Evolutionary conservation across 225 moss, liverwort and hornwort species (phyloP).

Genomic region (Bryoerythrophyllum caledonicum): DNA sequence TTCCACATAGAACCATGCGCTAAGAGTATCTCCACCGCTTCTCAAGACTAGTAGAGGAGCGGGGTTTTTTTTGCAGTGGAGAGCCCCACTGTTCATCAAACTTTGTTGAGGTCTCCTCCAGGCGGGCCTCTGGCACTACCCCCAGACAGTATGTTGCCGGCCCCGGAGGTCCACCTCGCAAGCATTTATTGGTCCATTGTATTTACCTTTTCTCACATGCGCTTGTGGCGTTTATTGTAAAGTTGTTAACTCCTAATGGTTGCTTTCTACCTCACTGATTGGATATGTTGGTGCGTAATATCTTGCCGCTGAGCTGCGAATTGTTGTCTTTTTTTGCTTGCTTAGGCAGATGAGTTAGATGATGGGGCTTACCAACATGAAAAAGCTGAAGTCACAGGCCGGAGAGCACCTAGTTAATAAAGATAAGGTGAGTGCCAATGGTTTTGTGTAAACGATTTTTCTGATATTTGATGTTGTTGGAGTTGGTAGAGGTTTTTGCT

Average conservation of each 20-base stretch:
- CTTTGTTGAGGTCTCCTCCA: no score
- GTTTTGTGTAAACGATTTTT: not conserved
- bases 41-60: no score
- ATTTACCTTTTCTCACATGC: no score
- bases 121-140: no score
- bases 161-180: no score
- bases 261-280: conserved; percentile 77
- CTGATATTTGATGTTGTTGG: not conserved
- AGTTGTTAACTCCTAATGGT: conserved; percentile 88
- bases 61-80: no score
- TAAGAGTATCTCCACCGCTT: no score
- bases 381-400: conserved; percentile 56
- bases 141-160: no score
- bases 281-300: conserved; percentile 95
- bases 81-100: no score
- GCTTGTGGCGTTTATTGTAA: conserved; percentile 77
- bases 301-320: conserved; percentile 91
- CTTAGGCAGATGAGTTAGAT: conserved; percentile 62
- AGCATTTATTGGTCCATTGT: no score
- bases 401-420: conserved; percentile 66
- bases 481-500: not conserved
- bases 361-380: conserved; percentile 61
- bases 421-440: conserved; percentile 35
- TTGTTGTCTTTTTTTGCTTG: conserved; percentile 72
- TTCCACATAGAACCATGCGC: no score